Conservation (phyloP, 768 basidiomycete genomes). For the Amanita rubescens region DNA sequence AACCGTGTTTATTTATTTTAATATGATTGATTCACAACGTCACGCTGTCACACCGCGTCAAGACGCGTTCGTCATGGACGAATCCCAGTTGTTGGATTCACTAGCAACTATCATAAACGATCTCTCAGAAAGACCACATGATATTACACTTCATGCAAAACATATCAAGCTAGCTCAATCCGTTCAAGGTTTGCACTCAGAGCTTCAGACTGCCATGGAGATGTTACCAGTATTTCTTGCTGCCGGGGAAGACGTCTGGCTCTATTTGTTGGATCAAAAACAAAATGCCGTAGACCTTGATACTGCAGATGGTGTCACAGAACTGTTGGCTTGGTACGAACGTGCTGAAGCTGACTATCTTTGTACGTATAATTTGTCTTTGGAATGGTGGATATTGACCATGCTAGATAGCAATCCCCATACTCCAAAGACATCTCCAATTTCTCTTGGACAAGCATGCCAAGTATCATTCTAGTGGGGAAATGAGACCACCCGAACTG, state of each 20-base stretch:
- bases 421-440: conserved; percentile 61
- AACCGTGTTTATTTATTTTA: no score
- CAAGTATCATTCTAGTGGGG: conserved; percentile 30
- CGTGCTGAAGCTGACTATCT: conserved; percentile 72
- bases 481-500: conserved; percentile 39
- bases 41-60: neutral
- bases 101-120: conserved; percentile 51
- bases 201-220: conserved; percentile 54
- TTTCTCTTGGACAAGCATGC: conserved; percentile 43
- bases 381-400: neutral
- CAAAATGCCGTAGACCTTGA: conserved; percentile 41
- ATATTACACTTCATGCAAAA: conserved; percentile 55
- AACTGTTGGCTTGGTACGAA: conserved; percentile 53
- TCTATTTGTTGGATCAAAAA: conserved; percentile 57
- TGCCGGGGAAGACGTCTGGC: conserved; percentile 66
- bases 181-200: conserved; percentile 48
- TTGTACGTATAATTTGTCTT: conserved; percentile 42
- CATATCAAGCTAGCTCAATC: conserved; percentile 58
- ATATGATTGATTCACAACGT: no score
- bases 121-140: conserved; percentile 52
- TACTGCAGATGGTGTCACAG: conserved; percentile 42
- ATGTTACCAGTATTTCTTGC: conserved; percentile 59
- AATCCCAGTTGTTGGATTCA: conserved; percentile 54
- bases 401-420: conserved; percentile 52
- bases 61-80: conserved; percentile 37